These are phyloP conservation scores for Chlorencoelia australis DNA, from an alignment of 2,329 filamentous ascomycete genomes.

Conservation along the genomic window DNA sequence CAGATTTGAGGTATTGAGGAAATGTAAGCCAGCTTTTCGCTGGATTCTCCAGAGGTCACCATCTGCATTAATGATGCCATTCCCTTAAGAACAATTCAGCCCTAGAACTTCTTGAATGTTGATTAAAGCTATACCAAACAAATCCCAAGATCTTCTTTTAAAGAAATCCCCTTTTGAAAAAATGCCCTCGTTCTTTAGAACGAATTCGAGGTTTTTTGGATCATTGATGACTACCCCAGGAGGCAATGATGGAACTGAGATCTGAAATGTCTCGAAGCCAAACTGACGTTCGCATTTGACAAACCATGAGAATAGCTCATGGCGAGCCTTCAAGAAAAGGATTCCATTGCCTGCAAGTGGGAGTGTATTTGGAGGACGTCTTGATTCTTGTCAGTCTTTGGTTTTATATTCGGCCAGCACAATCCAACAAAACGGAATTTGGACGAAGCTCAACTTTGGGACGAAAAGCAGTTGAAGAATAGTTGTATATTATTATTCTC, in stretches of 20 bases:
- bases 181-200: slow-evolving; percentile 49
- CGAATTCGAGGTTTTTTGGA: slow-evolving; percentile 50
- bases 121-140: slow-evolving; percentile 39
- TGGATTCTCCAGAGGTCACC: slow-evolving; percentile 54
- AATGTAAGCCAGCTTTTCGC: slow-evolving; percentile 49
- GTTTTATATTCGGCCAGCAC: too few relatives aligned
- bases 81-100: slow-evolving; percentile 29
- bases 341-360: slow-evolving; percentile 52
- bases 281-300: slow-evolving; percentile 44
- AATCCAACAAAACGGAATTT: too few relatives aligned
- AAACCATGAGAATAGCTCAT: slow-evolving; percentile 54
- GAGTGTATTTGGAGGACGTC: slow-evolving; percentile 25
- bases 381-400: too few relatives aligned
- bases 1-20: slow-evolving; percentile 48
- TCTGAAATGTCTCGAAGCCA: slow-evolving; percentile 50
- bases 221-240: slow-evolving; percentile 54
- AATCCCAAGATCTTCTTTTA: slow-evolving; percentile 47
- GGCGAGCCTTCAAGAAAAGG: slow-evolving; percentile 47
- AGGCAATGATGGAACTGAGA: slow-evolving; percentile 51
- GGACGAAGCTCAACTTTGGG: too few relatives aligned
- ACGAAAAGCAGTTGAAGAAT: too few relatives aligned
- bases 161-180: slow-evolving; percentile 56
- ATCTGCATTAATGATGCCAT: slow-evolving; percentile 58
- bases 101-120: neutral
- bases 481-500: too few relatives aligned